Percentiles rank a stretch among this genome's conserved stretches.
phyloP scores from a whole-genome alignment of 2,329 filamentous ascomycete genomes.

The Neofusicoccum sp. region DNA sequence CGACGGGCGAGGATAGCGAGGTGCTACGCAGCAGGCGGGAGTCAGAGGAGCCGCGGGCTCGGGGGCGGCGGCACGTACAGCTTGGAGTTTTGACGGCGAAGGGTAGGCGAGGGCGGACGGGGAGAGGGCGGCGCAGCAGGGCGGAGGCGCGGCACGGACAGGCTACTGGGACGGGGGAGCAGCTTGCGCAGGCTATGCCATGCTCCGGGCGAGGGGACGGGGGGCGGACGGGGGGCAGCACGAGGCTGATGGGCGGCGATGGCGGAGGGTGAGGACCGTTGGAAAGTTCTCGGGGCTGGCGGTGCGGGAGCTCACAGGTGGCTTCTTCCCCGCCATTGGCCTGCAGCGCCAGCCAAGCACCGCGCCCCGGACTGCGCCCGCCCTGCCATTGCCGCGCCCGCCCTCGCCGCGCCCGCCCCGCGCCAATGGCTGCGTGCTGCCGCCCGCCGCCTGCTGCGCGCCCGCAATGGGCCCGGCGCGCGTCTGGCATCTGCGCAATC shows the following conservation, averaged over 20 bases:
- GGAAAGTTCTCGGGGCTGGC: slow-evolving; percentile 14
- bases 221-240: neutral
- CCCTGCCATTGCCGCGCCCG: neutral
- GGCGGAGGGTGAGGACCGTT: neutral
- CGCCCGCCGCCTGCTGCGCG: neutral
- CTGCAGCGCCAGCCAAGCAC: neutral
- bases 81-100: neutral
- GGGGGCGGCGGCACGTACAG: slow-evolving; percentile 25
- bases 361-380: neutral
- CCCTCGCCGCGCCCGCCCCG: neutral
- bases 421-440: neutral
- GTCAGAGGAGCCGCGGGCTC: slow-evolving; percentile 26
- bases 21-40: slow-evolving; percentile 42
- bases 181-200: neutral
- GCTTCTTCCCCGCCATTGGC: slow-evolving; percentile 19
- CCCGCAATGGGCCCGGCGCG: neutral
- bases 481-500: slow-evolving; percentile 10
- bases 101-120: slow-evolving; percentile 8
- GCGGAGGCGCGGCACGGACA: slow-evolving; percentile 19
- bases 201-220: neutral
- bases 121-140: neutral
- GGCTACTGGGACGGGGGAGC: neutral
- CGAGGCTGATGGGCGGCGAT: slow-evolving; percentile 9
- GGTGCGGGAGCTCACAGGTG: slow-evolving; percentile 2
- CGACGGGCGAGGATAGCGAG: slow-evolving; percentile 34